These are phyloP conservation scores for Yamadazyma jaroonii DNA, from an alignment of 1,139 yeast species.

Conservation along the genomic window DNA sequence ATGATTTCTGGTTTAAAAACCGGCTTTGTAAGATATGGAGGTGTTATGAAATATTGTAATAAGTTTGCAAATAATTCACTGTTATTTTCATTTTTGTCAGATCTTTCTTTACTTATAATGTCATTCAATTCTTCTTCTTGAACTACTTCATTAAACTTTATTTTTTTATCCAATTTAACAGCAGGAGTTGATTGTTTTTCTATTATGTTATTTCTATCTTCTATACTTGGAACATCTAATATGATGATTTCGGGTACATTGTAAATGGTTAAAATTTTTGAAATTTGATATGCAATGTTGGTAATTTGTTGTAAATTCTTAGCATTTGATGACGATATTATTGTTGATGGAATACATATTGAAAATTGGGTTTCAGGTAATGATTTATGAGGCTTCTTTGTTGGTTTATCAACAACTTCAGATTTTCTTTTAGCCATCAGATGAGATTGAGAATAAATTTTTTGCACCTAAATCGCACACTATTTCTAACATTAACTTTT, in stretches of 20 bases:
- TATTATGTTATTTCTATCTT: conserved; percentile 14
- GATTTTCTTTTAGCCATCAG: conserved; percentile 31
- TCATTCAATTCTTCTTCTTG: conserved; percentile 6
- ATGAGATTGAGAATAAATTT: conserved; percentile 1
- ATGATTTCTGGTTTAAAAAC: conserved; percentile 46
- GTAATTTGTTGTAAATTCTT: conserved; percentile 71
- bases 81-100: conserved; percentile 21
- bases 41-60: conserved; percentile 81
- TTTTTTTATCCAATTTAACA: conserved; percentile 21
- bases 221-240: conserved; percentile 44
- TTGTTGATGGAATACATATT: conserved; percentile 65
- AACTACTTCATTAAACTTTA: conserved; percentile 11
- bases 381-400: conserved; percentile 33
- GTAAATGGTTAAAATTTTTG: conserved; percentile 68
- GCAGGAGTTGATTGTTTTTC: conserved; percentile 18
- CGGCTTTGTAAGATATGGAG: conserved; percentile 71
- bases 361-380: conserved; percentile 30
- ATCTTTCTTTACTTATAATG: conserved; percentile 5
- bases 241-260: conserved; percentile 72
- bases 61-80: conserved; percentile 64
- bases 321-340: conserved; percentile 52
- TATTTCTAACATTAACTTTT: neutral
- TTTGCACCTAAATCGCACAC: neutral
- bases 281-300: conserved; percentile 70
- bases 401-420: conserved; percentile 22